Conservation (phyloP, 306 rosid species). For the Castanea sativa region DNA sequence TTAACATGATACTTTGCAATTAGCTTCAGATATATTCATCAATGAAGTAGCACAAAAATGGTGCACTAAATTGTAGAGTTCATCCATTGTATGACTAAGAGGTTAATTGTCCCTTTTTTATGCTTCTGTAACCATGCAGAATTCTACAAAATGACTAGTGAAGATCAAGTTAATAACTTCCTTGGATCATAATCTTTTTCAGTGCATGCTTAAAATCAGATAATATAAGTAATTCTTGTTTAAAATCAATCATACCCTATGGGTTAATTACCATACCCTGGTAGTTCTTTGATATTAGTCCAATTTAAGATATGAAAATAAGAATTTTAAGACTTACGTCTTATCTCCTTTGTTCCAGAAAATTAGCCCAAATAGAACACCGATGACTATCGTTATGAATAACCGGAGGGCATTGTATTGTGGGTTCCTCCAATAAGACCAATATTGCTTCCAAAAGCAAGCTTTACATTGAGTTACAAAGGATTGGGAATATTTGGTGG, state of each 20-base stretch:
- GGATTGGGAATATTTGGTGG: conserved; percentile 37
- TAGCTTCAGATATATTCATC: neutral
- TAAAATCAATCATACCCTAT: too few relatives aligned
- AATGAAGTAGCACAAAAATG: neutral
- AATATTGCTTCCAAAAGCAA: conserved; percentile 47
- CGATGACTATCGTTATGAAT: conserved; percentile 28
- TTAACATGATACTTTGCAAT: neutral
- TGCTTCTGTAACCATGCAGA: neutral
- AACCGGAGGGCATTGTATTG: conserved; percentile 35
- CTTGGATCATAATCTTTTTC: too few relatives aligned
- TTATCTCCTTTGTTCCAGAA: conserved; percentile 40
- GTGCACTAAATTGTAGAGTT: neutral
- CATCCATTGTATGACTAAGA: too few relatives aligned
- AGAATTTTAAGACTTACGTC: conserved; percentile 30
- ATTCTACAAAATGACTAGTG: too few relatives aligned
- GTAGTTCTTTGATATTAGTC: neutral
- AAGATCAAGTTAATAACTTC: too few relatives aligned
- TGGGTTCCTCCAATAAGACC: conserved; percentile 61
- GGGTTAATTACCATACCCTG: too few relatives aligned
- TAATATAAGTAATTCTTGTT: too few relatives aligned
- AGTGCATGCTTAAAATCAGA: too few relatives aligned
- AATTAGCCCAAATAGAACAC: conserved; percentile 42
- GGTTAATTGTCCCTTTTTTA: neutral
- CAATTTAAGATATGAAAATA: neutral
- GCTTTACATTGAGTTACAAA: conserved; percentile 39